Conservation (phyloP, 1,284 basidiomycete species). For the Ceratobasidium sp. region DNA sequence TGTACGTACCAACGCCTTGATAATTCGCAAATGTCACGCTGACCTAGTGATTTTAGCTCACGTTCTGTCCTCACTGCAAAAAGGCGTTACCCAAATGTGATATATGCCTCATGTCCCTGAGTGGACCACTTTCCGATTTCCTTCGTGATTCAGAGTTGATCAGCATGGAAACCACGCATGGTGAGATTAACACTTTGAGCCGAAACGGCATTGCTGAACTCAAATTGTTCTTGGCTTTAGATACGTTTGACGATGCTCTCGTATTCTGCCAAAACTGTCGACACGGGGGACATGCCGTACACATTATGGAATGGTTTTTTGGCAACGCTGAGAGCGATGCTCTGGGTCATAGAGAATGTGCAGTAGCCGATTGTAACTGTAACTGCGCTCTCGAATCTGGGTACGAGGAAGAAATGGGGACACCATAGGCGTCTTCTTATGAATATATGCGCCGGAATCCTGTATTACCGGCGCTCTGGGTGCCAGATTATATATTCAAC, state of each 20-base stretch:
- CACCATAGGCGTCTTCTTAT: no score
- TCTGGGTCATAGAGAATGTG: constrained; percentile 61
- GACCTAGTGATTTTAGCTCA: constrained; percentile 55
- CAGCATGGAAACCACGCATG: constrained; percentile 51
- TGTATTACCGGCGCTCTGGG: no score
- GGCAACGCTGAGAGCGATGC: constrained; percentile 58
- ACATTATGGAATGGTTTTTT: constrained; percentile 80
- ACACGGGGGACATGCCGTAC: constrained; percentile 80
- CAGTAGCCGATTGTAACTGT: constrained; percentile 76
- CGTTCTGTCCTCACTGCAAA: constrained; percentile 70
- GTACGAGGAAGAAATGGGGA: constrained; percentile 7
- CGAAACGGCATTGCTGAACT: constrained; percentile 52
- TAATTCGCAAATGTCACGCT: constrained; percentile 13
- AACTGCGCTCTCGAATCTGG: constrained; percentile 53
- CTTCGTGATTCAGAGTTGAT: constrained; percentile 63
- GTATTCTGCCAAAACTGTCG: constrained; percentile 82
- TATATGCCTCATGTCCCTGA: constrained; percentile 75
- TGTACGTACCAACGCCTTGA: constrained; percentile 11
- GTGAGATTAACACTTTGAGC: constrained; percentile 20
- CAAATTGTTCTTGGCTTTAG: constrained; percentile 50
- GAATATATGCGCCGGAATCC: no score
- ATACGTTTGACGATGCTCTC: constrained; percentile 78
- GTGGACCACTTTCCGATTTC: constrained; percentile 64
- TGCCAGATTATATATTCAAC: no score
- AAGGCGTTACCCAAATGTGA: constrained; percentile 75